Evolutionary conservation across 164 flowering plant species (phyloP), one percentile per base, ranked within the genome.

Genomic region (Berberis thunbergii): DNA sequence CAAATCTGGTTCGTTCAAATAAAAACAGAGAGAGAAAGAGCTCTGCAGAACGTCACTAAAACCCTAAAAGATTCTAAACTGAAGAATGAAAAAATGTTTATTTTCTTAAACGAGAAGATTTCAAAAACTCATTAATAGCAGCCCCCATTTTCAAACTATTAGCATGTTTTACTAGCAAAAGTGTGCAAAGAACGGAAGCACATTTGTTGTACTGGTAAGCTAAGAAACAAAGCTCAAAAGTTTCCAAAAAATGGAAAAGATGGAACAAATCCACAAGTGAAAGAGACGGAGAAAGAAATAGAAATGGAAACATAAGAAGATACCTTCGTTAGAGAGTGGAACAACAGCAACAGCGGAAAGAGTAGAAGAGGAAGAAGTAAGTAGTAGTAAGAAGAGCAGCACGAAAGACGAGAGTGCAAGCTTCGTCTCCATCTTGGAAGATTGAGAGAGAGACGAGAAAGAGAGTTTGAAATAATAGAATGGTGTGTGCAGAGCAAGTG

Each of bases 311-410:
- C 43, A 6, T 4, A 45, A 49, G 46, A 13, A 9, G 1, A 2
- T 6, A 75, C 88, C 88, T 83, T 84, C 86, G 13, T 57, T n/a
- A 38, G 44, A 50, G 55, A 83, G 80, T 4, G 85, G 44, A 1
- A 77, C 6, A 49, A 11, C 52, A 6, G 72, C 57, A 74, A 83
- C 41, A 68, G 42, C 12, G 80, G 80, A 41, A 59, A 56, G 26
- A 76, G 64, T 26, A 26, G 26, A 26, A 60, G 69, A 57, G 52
- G 66, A 43, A 3, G 50, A 48, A 5, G n/a, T 0, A 52, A 11
- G 13, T 26, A 52, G 4, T 52, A 80, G n/a, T 45, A 73, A 64
- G 5, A 54, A 63, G 44, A 80, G 13, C 4, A 56, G 49, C 41
- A 10, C 2, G n/a, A 55, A 2, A 7, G 4, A 40, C 11, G 63